A percentile compares a stretch with the other conserved stretches of the same genome.
These are phyloP conservation scores for Phytopythium kandeliae DNA, from an alignment of 352 stramenopile genomes.

Conservation along the genomic window DNA sequence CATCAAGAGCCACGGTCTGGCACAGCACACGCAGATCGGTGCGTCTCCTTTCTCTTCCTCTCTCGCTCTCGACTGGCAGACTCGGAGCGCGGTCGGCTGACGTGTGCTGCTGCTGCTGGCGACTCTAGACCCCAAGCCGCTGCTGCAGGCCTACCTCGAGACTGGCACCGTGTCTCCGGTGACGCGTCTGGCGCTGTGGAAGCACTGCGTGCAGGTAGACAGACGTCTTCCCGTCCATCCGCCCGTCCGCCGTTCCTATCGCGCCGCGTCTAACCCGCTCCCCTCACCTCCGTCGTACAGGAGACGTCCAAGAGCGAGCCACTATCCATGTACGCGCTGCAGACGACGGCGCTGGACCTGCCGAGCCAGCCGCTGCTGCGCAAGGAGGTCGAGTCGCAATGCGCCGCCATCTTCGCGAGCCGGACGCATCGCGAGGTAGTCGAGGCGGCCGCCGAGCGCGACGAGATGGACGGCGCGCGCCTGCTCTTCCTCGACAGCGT, in stretches of 20 bases:
- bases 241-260: neutral
- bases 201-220: constrained; percentile 37
- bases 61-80: neutral
- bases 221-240: neutral
- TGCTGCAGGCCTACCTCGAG: constrained; percentile 27
- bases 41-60: constrained; percentile 1
- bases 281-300: neutral
- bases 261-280: too few relatives aligned
- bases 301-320: constrained; percentile 26
- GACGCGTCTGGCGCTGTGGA: constrained; percentile 51
- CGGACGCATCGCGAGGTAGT: constrained; percentile 37
- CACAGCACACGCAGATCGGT: constrained; percentile 23
- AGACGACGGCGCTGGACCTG: constrained; percentile 56
- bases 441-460: constrained; percentile 19
- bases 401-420: constrained; percentile 56
- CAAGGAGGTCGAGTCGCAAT: constrained; percentile 69
- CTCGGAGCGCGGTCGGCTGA: constrained; percentile 3
- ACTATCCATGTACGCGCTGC: constrained; percentile 64
- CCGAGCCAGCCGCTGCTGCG: constrained; percentile 44
- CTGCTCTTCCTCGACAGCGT: constrained; percentile 74
- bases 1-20: constrained; percentile 55
- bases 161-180: constrained; percentile 29
- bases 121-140: constrained; percentile 22
- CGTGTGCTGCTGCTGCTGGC: neutral
- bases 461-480: constrained; percentile 41